phyloP scores from a whole-genome alignment of 2,329 filamentous ascomycete species.

The Paraphoma chrysanthemicola region DNA sequence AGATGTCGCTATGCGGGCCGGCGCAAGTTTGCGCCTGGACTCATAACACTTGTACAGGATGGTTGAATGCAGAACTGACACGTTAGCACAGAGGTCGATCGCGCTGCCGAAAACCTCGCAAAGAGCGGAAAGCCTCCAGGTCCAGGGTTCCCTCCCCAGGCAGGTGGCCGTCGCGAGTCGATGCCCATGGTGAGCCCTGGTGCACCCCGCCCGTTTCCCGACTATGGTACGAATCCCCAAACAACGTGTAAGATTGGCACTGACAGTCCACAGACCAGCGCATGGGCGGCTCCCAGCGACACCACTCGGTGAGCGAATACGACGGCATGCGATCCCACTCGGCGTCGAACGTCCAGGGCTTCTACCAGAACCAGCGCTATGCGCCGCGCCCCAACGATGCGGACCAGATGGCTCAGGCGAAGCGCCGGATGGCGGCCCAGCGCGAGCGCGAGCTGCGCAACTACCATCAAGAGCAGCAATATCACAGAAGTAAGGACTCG shows the following conservation, averaged over 20 bases:
- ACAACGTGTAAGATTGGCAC: conserved; percentile 3
- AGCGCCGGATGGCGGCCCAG: conserved; percentile 98
- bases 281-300: conserved; percentile 70
- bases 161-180: conserved; percentile 77
- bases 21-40: not conserved
- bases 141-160: conserved; percentile 31
- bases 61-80: conserved; percentile 17
- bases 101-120: conserved; percentile 91
- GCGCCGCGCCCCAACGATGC: conserved; percentile 88
- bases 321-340: conserved; percentile 77
- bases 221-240: conserved; percentile 60
- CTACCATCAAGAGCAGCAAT: conserved; percentile 99
- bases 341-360: conserved; percentile 84
- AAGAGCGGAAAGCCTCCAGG: conserved; percentile 95
- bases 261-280: conserved; percentile 65
- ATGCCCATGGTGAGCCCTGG: conserved; percentile 66
- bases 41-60: not conserved
- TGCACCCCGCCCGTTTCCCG: conserved; percentile 62
- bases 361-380: conserved; percentile 92
- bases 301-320: conserved; percentile 86
- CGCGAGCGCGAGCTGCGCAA: conserved; percentile 98
- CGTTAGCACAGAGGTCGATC: conserved; percentile 78
- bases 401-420: conserved; percentile 98
- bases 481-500: conserved; percentile 96
- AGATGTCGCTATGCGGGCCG: not conserved